Conservation (phyloP, 345 rosid species). For the Corchorus olitorius region DNA sequence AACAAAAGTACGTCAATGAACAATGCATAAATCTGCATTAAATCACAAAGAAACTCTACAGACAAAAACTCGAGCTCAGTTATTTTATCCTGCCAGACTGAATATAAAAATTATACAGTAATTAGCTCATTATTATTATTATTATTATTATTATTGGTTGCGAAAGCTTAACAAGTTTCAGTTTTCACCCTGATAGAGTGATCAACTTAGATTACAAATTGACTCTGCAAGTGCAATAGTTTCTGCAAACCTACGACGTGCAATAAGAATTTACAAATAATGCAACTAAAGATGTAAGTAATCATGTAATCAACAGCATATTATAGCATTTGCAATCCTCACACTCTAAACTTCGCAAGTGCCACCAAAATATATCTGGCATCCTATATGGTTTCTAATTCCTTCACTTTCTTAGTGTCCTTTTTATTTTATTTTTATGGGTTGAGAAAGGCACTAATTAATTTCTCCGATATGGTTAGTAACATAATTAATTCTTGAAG, state of each 20-base stretch:
- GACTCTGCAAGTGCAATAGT: neutral
- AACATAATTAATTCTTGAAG: neutral
- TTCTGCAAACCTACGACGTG: neutral
- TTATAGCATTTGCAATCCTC: neutral
- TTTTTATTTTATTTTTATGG: too few relatives aligned
- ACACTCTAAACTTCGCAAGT: constrained; percentile 3
- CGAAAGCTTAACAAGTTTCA: too few relatives aligned
- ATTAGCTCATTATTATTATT: too few relatives aligned
- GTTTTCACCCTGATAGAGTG: neutral
- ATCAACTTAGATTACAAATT: neutral
- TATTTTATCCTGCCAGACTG: neutral
- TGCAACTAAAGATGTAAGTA: neutral
- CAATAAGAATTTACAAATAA: neutral
- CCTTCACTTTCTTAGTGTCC: neutral
- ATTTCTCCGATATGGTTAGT: neutral
- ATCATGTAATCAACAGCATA: neutral
- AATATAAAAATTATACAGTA: neutral
- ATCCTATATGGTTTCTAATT: neutral
- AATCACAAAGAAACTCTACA: neutral
- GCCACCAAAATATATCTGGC: constrained; percentile 2
- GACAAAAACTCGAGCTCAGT: neutral
- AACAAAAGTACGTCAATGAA: neutral
- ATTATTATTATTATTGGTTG: too few relatives aligned
- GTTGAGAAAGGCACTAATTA: too few relatives aligned
- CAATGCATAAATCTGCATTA: neutral